phyloP scores from a whole-genome alignment of 176 grass and related monocot genomes.

The Saccharum spontaneum region DNA sequence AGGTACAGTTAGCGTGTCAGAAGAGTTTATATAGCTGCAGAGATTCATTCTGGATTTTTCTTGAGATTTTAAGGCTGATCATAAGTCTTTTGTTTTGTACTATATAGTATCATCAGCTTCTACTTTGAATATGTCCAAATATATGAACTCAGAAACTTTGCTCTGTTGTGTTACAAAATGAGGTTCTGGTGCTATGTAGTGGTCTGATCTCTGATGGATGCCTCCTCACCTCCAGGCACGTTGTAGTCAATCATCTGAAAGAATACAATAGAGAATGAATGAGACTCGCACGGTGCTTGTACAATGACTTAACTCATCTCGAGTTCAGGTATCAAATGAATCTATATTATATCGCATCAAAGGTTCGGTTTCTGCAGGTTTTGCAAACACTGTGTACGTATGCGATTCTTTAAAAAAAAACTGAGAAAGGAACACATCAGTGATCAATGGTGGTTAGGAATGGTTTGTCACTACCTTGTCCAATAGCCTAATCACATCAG shows the following conservation, averaged over 20 bases:
- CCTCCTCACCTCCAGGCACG: constrained; percentile 37
- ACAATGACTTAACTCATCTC: background rate
- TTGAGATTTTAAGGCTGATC: background rate
- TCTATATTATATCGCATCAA: background rate
- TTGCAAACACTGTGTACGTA: background rate
- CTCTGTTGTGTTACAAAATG: background rate
- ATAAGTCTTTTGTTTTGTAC: background rate
- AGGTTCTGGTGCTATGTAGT: too few species aligned
- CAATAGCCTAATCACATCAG: too few species aligned
- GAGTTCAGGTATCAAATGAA: background rate
- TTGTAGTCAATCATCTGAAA: constrained; percentile 43
- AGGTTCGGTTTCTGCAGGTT: too few species aligned
- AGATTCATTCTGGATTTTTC: background rate
- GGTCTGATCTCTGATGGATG: background rate
- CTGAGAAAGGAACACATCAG: too few species aligned
- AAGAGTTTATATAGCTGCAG: background rate
- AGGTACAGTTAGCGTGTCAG: background rate
- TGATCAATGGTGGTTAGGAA: too few species aligned
- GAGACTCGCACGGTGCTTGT: background rate
- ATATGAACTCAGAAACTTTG: background rate
- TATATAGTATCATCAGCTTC: background rate
- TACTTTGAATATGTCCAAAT: background rate
- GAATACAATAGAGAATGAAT: background rate
- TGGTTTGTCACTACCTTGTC: too few species aligned
- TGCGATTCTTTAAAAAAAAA: too few species aligned